Conservation (phyloP, 2,329 filamentous ascomycete genomes). For the Lanzia echinophila region DNA sequence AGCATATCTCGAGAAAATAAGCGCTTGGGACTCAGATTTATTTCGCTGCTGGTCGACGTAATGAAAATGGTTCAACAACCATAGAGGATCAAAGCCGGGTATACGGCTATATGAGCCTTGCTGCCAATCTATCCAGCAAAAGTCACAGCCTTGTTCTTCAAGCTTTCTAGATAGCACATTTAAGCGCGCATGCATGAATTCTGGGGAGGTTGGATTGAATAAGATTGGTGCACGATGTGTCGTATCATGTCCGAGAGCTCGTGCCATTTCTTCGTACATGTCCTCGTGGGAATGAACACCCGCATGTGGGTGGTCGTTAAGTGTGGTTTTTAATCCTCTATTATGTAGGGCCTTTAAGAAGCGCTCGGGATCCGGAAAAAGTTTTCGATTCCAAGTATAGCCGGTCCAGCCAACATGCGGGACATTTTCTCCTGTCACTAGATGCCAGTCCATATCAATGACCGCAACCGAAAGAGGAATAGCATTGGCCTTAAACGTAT, state of each 20-base stretch:
- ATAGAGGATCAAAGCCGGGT: constrained; percentile 54
- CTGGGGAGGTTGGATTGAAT: background rate
- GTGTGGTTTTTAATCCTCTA: background rate
- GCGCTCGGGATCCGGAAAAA: background rate
- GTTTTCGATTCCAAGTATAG: background rate
- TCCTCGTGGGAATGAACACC: background rate
- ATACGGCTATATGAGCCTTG: constrained; percentile 50
- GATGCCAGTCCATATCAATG: constrained; percentile 62
- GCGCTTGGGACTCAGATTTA: background rate
- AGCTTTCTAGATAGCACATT: constrained; percentile 49
- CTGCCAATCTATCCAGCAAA: constrained; percentile 66
- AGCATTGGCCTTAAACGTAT: constrained; percentile 42
- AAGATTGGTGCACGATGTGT: background rate
- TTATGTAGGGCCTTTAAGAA: background rate
- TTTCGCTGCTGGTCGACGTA: constrained; percentile 38
- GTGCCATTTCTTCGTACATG: background rate
- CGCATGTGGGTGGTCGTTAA: background rate
- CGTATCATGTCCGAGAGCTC: background rate
- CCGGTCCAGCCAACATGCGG: constrained; percentile 27
- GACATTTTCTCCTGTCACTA: constrained; percentile 42
- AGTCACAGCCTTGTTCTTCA: constrained; percentile 51
- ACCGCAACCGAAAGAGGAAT: constrained; percentile 55
- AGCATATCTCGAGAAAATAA: background rate
- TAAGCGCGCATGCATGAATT: constrained; percentile 23
- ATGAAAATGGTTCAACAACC: constrained; percentile 60